phyloP scores from a whole-genome alignment of 2,329 filamentous ascomycete genomes.

The Aspergillus japonicus region DNA sequence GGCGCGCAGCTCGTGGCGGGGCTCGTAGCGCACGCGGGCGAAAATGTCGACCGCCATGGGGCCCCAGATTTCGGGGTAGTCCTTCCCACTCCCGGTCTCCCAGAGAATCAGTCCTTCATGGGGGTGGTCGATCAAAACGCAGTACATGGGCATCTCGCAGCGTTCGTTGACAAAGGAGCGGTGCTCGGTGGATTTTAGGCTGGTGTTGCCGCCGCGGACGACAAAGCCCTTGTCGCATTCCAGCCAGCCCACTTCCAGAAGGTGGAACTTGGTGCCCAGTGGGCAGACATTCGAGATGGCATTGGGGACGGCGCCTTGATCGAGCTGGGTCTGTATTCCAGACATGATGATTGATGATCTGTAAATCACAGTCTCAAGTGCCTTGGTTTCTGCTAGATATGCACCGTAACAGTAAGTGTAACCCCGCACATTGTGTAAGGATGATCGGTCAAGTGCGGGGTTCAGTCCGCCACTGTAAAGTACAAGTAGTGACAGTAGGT shows the following conservation, averaged over 20 bases:
- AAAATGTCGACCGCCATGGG: conserved; percentile 10
- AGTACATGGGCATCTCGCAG: conserved; percentile 15
- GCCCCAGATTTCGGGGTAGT: conserved; percentile 13
- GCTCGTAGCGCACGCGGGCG: conserved; percentile 12
- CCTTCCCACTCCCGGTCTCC: conserved; percentile 14
- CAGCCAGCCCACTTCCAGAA: conserved; percentile 14
- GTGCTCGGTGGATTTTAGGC: conserved; percentile 9
- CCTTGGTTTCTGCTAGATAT: no score
- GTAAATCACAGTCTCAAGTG: no score
- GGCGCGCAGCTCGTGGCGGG: conserved; percentile 10
- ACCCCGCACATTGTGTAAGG: no score
- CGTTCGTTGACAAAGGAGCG: conserved; percentile 13
- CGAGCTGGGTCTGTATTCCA: conserved; percentile 10
- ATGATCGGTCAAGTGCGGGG: not conserved
- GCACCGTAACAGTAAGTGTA: no score
- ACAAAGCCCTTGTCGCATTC: conserved; percentile 16
- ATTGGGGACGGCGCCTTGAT: conserved; percentile 11
- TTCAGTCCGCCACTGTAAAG: no score
- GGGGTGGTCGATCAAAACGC: conserved; percentile 13
- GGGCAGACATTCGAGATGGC: conserved; percentile 14
- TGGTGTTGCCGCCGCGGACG: conserved; percentile 11
- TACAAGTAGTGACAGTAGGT: no score
- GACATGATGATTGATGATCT: not conserved
- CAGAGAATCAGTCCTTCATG: conserved; percentile 15
- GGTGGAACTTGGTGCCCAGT: conserved; percentile 10